Evolutionary conservation across 2,329 filamentous ascomycete genomes (phyloP), one percentile per base, ranked within the genome.

Genomic region (Metarhizium humberi): DNA sequence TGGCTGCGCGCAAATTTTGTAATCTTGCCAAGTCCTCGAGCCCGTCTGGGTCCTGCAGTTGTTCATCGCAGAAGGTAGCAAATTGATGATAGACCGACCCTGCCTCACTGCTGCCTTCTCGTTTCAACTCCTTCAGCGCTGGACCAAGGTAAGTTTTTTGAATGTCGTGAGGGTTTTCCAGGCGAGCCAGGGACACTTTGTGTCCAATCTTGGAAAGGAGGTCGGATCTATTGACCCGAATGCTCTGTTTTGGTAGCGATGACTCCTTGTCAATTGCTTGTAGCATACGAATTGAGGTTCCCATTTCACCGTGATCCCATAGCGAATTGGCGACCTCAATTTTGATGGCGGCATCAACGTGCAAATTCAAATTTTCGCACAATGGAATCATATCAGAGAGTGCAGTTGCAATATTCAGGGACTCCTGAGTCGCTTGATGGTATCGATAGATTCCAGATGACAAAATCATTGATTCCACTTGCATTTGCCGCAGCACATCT

Each of bases 11-110:
- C 36, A 97, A 77, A 62, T 84, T 90, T 65, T 88, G 82, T 46
- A 96, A 80, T 49, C 94, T 85, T 34, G 83, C 82, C 57, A 96
- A 82, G 63, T 99, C 94, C 67, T 95, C 90, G 1, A 92, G 74
- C 38, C 86, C 84, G 62, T 95, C 90, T 1, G 87, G 81, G 64
- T 92, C 92, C 63, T 96, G 88, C 10, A 99, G 77, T 67, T 99
- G 94, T 64, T 91, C 85, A 67, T 99, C 92, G 64, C 95, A 99
- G 67, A 99, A 99, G 52, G 85, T 81, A 30, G 95, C 94, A 69
- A 97, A 97, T 63, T 95, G 90, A 67, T 96, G 91, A 64, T 91
- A 96, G 1, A 97, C 94, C 61, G 90, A 81, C 1, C 92, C 91
- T 2, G 92, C 88, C 57, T 92, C 88, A 48, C 80, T 77, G 1